Evolutionary conservation across 441 rosid species (phyloP).

Genomic region (Gossypium trilobum): DNA sequence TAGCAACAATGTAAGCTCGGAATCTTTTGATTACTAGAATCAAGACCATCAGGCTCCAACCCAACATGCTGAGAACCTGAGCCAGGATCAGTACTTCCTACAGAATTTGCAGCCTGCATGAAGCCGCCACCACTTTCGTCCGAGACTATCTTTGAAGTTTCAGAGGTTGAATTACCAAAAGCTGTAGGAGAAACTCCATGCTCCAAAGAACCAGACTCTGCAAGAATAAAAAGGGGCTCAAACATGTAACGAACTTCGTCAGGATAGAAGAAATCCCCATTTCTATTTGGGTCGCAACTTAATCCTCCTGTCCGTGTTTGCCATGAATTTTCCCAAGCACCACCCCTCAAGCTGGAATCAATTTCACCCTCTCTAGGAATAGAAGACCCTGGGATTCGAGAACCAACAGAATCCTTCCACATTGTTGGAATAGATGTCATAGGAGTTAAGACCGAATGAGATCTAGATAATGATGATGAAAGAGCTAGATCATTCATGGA

Average conservation of each 20-base stretch:
- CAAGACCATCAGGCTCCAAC: conserved; percentile 51
- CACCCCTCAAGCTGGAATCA: conserved; percentile 70
- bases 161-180: conserved; percentile 44
- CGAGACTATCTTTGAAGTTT: conserved; percentile 48
- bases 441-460: conserved; percentile 54
- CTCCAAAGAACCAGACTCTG: conserved; percentile 93
- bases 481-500: conserved; percentile 47
- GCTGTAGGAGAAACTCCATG: conserved; percentile 62
- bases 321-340: conserved; percentile 93
- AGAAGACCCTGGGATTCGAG: conserved; percentile 76
- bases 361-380: conserved; percentile 85
- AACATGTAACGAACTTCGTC: conserved; percentile 77
- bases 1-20: conserved; percentile 97
- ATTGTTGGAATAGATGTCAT: conserved; percentile 62
- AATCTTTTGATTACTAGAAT: conserved; percentile 48
- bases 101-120: conserved; percentile 44
- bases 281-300: conserved; percentile 70
- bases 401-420: conserved; percentile 88
- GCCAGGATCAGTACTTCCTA: conserved; percentile 52
- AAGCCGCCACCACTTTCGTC: conserved; percentile 69
- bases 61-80: conserved; percentile 67
- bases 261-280: conserved; percentile 56
- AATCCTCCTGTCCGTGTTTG: conserved; percentile 73
- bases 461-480: conserved; percentile 56
- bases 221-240: conserved; percentile 94